Base-by-base conservation (phyloP, 2,329 filamentous ascomycete genomes). In the Colletotrichum somersetense region DNA sequence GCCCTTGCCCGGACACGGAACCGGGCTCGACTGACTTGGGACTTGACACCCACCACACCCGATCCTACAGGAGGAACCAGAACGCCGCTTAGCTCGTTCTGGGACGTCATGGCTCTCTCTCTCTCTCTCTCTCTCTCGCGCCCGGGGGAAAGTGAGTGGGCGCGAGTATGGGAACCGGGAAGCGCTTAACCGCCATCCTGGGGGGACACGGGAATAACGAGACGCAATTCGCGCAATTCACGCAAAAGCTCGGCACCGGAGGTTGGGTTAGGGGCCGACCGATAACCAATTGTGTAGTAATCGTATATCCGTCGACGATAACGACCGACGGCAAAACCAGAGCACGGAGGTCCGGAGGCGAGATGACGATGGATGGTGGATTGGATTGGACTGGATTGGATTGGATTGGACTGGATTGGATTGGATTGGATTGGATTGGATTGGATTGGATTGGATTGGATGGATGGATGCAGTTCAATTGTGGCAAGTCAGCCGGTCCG, bases 281-380 rank as follows among this genome's bases (percentile, higher is more conserved):
- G 5, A 42, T 12, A 14, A 38, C 35, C 35, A 35, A 38, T 38
- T 38, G 35, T 38, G 35, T 38, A 38, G 8, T 38, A 30, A 30
- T 30, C 30, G 30, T 30, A 30, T 30, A 30, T 30, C 30, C 30
- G 30, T 30, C 30, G 30, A 30, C 16, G 44, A 65, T 23, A 18
- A 56, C 52, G 14, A 26, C 20, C 12, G 30, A 40, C 11, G 20
- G 18, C n/a, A 14, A 14, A 23, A 5, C 20, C 35, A 30, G 20
- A 66, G 69, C 59, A 69, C 48, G 69, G 69, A 68, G 64, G 44
- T 69, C 48, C 59, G 59, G 59, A 72, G 59, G 66, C 69, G 69
- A 69, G 59, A 72, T 69, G 69, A 61, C 59, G 33, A 72, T 69
- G 66, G 65, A 38, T 44, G 23, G 42, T 42, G 61, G 18, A 42